These are phyloP conservation scores for Vaccinium myrtillus DNA, from an alignment of 148 eudicot genomes.

Conservation along the genomic window DNA sequence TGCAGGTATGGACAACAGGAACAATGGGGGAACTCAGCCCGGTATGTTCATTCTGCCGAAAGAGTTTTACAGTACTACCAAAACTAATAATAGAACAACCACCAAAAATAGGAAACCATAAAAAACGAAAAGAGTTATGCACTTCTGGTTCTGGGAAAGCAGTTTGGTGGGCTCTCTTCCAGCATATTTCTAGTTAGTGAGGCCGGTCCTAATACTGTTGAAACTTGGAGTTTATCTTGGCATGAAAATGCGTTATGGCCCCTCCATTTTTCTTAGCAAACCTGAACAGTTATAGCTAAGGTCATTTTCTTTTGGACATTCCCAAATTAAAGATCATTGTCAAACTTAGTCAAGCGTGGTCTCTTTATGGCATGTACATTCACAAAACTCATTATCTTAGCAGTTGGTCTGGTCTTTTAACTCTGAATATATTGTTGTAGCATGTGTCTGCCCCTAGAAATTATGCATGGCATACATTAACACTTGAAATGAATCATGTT, in stretches of 20 bases:
- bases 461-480: not conserved
- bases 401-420: not conserved
- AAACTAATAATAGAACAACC: not conserved
- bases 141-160: not conserved
- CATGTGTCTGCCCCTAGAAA: not conserved
- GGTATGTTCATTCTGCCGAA: constrained; percentile 40
- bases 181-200: not conserved
- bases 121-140: not conserved
- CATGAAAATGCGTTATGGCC: not conserved
- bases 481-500: not conserved
- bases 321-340: not conserved
- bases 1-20: constrained; percentile 99
- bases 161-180: constrained; percentile 9
- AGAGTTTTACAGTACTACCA: not conserved
- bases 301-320: not conserved
- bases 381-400: not conserved
- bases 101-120: not conserved
- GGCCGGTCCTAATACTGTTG: not conserved
- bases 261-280: not conserved
- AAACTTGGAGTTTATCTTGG: not conserved
- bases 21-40: constrained; percentile 99
- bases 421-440: not conserved
- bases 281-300: not conserved
- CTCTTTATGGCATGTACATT: not conserved
- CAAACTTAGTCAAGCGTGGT: not conserved